Conservation (phyloP, 345 rosid genomes). For the Salix exigua region DNA sequence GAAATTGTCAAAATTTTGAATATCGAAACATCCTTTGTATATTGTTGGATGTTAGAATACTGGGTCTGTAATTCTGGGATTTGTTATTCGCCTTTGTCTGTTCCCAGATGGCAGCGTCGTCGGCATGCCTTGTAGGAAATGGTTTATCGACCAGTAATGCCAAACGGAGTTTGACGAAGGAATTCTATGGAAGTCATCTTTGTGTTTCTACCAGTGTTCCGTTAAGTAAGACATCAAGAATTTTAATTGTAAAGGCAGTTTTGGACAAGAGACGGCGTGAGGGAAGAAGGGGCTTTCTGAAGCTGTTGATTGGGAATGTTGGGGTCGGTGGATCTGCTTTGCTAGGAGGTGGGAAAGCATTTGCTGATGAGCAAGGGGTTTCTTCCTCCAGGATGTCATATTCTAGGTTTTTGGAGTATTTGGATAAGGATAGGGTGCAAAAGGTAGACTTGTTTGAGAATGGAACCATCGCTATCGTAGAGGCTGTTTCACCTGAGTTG, state of each 20-base stretch:
- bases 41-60: neutral
- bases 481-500: slow-evolving; percentile 92
- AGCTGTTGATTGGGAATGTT: slow-evolving; percentile 57
- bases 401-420: slow-evolving; percentile 91
- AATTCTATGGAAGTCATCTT: slow-evolving; percentile 35
- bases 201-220: slow-evolving; percentile 33
- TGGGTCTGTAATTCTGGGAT: neutral
- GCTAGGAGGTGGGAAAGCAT: slow-evolving; percentile 61
- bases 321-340: slow-evolving; percentile 59
- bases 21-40: neutral
- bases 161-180: slow-evolving; percentile 38
- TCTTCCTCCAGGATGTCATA: slow-evolving; percentile 98
- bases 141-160: slow-evolving; percentile 38
- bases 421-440: slow-evolving; percentile 82
- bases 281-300: slow-evolving; percentile 74
- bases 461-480: slow-evolving; percentile 97
- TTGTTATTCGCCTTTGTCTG: neutral
- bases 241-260: slow-evolving; percentile 46
- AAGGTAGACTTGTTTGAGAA: slow-evolving; percentile 93
- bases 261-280: slow-evolving; percentile 41
- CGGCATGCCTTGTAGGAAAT: slow-evolving; percentile 68
- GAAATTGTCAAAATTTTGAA: neutral
- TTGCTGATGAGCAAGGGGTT: slow-evolving; percentile 86
- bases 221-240: slow-evolving; percentile 35
- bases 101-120: slow-evolving; percentile 68